Evolutionary conservation across 257 asterid species (phyloP), one percentile per base, ranked within the genome.

Genomic region (Nicotiana undulata): DNA sequence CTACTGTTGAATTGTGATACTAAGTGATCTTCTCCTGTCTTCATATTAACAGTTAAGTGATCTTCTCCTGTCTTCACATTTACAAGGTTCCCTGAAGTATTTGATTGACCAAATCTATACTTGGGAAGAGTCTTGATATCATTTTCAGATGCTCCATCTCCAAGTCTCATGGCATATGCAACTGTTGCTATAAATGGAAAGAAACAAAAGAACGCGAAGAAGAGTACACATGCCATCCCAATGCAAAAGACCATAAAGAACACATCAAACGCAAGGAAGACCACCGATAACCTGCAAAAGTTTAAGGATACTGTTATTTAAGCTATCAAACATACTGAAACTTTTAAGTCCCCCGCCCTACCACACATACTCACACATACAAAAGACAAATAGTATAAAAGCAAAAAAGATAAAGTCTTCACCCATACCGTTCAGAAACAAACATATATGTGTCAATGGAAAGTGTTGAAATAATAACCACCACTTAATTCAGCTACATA

Each of bases 211-310:
- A 94, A 81, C 44, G 90, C 75, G 44, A 91, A 49, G 90, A 91
- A 91, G 80, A 92, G 64, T 26, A 90, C 78, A 84, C 90, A 87
- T 3, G 94, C 98, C 92, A 94, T 87, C 18, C 88, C 93, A 24
- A 94, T 74, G 90, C 98, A 93, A 89, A 94, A 90, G 87, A 93
- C 85, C 90, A 94, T 89, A 74, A 93, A 90, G 79, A 91, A 93
- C 88, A 93, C 96, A 46, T 94, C 98, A 34, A 94, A 93, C 51
- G 97, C 98, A 66, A 94, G 86, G 80, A 90, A 91, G 46, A 90
- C 91, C 85, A 94, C 95, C 0, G 95, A 85, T 44, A 93, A 81
- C 98, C 98, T 94, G 96, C 93, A 89, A 63, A 37, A 84, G 55
- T 31, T 76, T 72, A 78, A 75, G 31, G 22, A 72, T 72, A 72